Evolutionary conservation across 371 early-diverging fungal genomes (phyloP), one percentile per base, ranked within the genome.

Genomic region (Mortierella sp.): DNA sequence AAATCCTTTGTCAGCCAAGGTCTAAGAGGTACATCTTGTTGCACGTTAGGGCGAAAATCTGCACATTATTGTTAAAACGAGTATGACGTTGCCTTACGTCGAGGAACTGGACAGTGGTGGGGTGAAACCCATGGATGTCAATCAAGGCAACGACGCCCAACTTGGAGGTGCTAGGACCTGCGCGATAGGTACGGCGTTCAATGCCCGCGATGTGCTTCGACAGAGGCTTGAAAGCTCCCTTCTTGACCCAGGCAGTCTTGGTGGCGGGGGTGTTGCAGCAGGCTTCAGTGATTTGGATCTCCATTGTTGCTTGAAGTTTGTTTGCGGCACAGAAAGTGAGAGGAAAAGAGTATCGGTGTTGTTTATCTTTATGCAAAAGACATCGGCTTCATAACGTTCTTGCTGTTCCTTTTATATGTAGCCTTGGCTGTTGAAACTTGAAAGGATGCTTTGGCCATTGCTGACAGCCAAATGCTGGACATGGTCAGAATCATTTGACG

Each of bases 231-330:
- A 82, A 82, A 3, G 50, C n/a, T 38, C 79, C 82, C 45, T 79
- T 74, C 21, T 73, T 42, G 63, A 54, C 57, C 75, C 79, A 82
- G 34, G 72, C 72, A 19, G 76, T 71, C 73, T 79, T 75, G 68
- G 79, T 79, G 8, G 73, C 26, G 14, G 79, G 83, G 13, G 73
- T 79, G 70, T 82, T 82, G 52, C 79, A 82, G 68, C 83, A 82
- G n/a, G 83, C 50, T 44, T 82, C 58, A 6, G 79, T 72, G 42
- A 82, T 54, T 60, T 60, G 60, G 63, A 74, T 70, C 38, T 78
- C 78, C 70, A 70, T 74, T 3, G 58, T 63, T 60, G 21, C n/a
- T 34, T 73, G 38, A n/a, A n/a, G 24, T 70, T 70, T 50, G 42
- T 8, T 8, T 42, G 42, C 26, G 13, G 26, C 34, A 1, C 26